Evolutionary conservation across 768 basidiomycete genomes (phyloP).

Genomic region (Porpolomopsis calyptriformis): DNA sequence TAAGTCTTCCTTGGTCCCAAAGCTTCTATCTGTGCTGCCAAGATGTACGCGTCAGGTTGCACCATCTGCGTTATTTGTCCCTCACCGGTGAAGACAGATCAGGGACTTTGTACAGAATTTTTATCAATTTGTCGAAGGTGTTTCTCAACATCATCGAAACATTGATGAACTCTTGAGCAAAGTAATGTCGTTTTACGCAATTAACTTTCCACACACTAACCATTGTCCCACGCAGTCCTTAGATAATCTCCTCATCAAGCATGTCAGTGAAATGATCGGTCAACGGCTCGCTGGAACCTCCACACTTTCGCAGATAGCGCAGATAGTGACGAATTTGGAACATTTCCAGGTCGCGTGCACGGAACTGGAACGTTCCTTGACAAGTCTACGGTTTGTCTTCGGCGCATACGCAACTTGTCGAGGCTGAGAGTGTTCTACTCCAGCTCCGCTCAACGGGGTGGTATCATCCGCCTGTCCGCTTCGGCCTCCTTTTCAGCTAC

Average conservation of each 20-base stretch:
- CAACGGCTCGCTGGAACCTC: conserved; percentile 64
- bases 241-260: conserved; percentile 66
- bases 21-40: conserved; percentile 93
- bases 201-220: not conserved
- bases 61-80: not conserved
- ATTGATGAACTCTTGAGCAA: conserved; percentile 87
- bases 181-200: conserved; percentile 30
- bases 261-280: conserved; percentile 67
- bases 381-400: conserved; percentile 57
- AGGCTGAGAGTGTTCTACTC: not conserved
- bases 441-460: conserved; percentile 78
- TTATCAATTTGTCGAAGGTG: conserved; percentile 93
- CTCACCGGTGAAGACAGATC: conserved; percentile 41
- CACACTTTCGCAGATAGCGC: conserved; percentile 83
- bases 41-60: conserved; percentile 37
- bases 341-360: conserved; percentile 79
- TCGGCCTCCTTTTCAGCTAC: conserved; percentile 57
- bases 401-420: conserved; percentile 3
- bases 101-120: conserved; percentile 88
- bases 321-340: conserved; percentile 87
- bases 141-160: conserved; percentile 82
- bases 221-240: conserved; percentile 49
- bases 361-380: conserved; percentile 78
- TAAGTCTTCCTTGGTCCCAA: conserved; percentile 86
- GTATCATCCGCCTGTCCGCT: conserved; percentile 61